phyloP scores from a whole-genome alignment of 345 rosid species.

The Cardamine occulta region DNA sequence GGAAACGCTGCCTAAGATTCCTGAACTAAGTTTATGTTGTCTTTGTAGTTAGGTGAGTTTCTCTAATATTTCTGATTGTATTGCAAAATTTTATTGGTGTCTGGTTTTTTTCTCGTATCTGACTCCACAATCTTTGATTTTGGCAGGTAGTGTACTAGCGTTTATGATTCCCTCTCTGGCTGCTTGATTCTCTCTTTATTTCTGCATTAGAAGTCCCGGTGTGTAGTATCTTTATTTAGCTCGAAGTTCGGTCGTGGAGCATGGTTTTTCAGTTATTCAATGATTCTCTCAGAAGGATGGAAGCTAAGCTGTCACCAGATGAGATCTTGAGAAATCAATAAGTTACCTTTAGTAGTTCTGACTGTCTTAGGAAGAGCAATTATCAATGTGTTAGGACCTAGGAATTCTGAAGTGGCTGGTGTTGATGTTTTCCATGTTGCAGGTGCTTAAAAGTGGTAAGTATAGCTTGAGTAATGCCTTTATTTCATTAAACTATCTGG shows the following conservation, averaged over 20 bases:
- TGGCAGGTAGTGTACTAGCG: slow-evolving; percentile 68
- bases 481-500: slow-evolving; percentile 12
- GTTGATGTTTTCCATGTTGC: slow-evolving; percentile 32
- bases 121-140: slow-evolving; percentile 8
- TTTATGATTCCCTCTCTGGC: slow-evolving; percentile 49
- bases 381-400: slow-evolving; percentile 36
- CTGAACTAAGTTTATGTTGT: slow-evolving; percentile 43
- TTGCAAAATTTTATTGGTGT: not conserved
- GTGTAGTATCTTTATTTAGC: slow-evolving; percentile 25
- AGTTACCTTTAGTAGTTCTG: slow-evolving; percentile 55
- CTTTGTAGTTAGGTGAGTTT: slow-evolving; percentile 51
- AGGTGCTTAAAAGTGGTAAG: slow-evolving; percentile 43
- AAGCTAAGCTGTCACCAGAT: slow-evolving; percentile 39
- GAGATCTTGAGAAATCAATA: slow-evolving; percentile 55
- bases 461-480: slow-evolving; percentile 27
- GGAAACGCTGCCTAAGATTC: slow-evolving; percentile 66
- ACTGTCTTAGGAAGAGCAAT: slow-evolving; percentile 41
- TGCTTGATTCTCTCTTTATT: slow-evolving; percentile 47
- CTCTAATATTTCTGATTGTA: not conserved
- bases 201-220: slow-evolving; percentile 40
- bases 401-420: slow-evolving; percentile 54
- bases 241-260: slow-evolving; percentile 37
- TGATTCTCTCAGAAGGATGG: slow-evolving; percentile 27
- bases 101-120: slow-evolving; percentile 17
- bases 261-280: slow-evolving; percentile 27